These are phyloP conservation scores for Poteriospumella lacustris DNA, from an alignment of 108 stramenopile genomes.

Conservation along the genomic window DNA sequence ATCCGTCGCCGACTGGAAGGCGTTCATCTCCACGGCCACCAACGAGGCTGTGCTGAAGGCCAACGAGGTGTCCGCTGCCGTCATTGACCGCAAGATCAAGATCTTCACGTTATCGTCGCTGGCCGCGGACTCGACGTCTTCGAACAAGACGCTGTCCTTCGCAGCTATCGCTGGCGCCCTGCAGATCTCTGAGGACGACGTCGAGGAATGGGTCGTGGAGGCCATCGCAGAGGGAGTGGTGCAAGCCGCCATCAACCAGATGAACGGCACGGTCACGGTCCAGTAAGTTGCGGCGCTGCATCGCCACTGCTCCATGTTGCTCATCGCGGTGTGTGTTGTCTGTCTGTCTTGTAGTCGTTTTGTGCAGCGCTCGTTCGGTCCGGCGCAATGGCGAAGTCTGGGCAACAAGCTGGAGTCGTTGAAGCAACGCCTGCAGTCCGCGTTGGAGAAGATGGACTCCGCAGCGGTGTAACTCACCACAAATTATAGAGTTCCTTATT, in stretches of 20 bases:
- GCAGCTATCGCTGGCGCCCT: neutral
- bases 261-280: neutral
- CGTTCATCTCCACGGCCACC: neutral
- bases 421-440: no score
- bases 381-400: no score
- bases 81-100: neutral
- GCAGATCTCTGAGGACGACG: neutral
- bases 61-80: neutral
- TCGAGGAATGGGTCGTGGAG: conserved; percentile 20
- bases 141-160: neutral
- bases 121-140: neutral
- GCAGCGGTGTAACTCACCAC: no score
- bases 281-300: no score
- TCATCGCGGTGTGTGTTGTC: no score
- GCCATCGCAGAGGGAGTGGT: conserved; percentile 3
- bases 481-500: no score
- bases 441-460: no score
- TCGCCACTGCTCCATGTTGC: no score
- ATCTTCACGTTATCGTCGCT: conserved; percentile 1
- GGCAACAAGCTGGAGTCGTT: no score
- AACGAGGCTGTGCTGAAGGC: neutral
- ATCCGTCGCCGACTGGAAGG: neutral
- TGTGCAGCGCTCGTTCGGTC: no score
- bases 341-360: no score
- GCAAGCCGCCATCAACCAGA: conserved; percentile 14